A percentile compares a stretch with the other conserved stretches of the same genome.
Evolutionary conservation across 192 early-diverging fungal species (phyloP).

Genomic region (Coemansia sp.): DNA sequence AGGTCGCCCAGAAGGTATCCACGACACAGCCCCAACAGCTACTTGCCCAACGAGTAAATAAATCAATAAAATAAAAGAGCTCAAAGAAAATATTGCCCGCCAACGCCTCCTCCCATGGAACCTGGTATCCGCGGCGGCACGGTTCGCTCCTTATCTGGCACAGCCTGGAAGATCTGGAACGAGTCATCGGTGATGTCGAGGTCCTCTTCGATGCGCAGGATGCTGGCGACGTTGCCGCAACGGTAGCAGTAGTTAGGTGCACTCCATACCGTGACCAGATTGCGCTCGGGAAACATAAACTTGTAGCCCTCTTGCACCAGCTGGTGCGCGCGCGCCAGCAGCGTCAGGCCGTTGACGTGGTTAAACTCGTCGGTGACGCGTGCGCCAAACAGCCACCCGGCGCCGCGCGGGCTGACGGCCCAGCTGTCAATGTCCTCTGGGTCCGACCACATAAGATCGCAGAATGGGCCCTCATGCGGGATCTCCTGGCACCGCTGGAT

Average conservation of each 20-base stretch:
- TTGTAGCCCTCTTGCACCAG: conserved; percentile 96
- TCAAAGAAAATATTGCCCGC: conserved; percentile 51
- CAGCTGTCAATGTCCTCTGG: conserved; percentile 84
- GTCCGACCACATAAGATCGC: conserved; percentile 91
- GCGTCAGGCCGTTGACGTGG: conserved; percentile 84
- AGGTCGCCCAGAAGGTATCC: neutral
- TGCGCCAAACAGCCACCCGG: conserved; percentile 96
- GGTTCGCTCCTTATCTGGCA: conserved; percentile 84
- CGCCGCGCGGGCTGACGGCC: conserved; percentile 94
- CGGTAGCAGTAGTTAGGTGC: conserved; percentile 98
- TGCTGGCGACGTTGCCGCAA: conserved; percentile 95
- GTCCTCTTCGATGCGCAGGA: conserved; percentile 65
- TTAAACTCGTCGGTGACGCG: conserved; percentile 98
- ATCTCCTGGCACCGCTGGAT: conserved; percentile 91
- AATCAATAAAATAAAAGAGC: neutral
- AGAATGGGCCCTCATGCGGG: conserved; percentile 92
- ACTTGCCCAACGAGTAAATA: too few species aligned
- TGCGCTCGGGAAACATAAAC: conserved; percentile 67
- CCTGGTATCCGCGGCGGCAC: conserved; percentile 53
- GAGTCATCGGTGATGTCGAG: conserved; percentile 73
- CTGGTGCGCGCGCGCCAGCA: conserved; percentile 98
- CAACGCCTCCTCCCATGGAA: conserved; percentile 38
- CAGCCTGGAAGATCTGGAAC: conserved; percentile 96
- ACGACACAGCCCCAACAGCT: neutral
- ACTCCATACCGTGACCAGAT: conserved; percentile 95